These are phyloP conservation scores for Acer campestre DNA, from an alignment of 345 rosid species.

Conservation along the genomic window DNA sequence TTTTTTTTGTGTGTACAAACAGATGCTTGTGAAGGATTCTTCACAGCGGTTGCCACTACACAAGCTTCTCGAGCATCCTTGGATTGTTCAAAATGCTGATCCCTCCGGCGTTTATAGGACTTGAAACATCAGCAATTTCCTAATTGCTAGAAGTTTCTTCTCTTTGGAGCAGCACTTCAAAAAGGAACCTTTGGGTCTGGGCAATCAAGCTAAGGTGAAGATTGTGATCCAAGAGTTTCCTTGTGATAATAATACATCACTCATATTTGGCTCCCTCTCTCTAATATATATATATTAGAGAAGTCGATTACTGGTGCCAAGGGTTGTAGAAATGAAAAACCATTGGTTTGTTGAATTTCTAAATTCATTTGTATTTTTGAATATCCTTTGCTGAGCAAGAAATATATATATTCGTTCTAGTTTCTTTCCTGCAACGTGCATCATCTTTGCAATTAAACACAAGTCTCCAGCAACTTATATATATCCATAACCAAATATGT, in stretches of 20 bases:
- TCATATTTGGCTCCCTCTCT: neutral
- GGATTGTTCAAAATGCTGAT: constrained; percentile 95
- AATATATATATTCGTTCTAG: neutral
- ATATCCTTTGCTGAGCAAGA: neutral
- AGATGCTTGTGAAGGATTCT: constrained; percentile 99
- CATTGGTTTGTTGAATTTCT: constrained; percentile 13
- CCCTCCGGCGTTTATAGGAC: constrained; percentile 78
- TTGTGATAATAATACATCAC: neutral
- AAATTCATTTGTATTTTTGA: constrained; percentile 12
- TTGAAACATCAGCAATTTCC: constrained; percentile 29
- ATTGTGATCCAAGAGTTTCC: neutral
- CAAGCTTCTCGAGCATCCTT: constrained; percentile 92
- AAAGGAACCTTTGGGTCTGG: neutral
- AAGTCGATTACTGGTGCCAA: constrained; percentile 1
- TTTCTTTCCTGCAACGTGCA: neutral
- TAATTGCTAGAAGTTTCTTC: neutral
- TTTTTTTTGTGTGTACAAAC: neutral
- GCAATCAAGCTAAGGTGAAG: neutral
- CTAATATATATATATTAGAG: neutral
- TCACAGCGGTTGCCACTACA: constrained; percentile 76
- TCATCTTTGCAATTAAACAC: neutral
- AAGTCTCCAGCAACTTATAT: no score
- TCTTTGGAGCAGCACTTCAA: neutral
- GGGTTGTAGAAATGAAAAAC: constrained; percentile 22
- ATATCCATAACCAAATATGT: no score